Conservation (phyloP, 2,329 filamentous ascomycete genomes). For the Neofusicoccum cordaticola region DNA sequence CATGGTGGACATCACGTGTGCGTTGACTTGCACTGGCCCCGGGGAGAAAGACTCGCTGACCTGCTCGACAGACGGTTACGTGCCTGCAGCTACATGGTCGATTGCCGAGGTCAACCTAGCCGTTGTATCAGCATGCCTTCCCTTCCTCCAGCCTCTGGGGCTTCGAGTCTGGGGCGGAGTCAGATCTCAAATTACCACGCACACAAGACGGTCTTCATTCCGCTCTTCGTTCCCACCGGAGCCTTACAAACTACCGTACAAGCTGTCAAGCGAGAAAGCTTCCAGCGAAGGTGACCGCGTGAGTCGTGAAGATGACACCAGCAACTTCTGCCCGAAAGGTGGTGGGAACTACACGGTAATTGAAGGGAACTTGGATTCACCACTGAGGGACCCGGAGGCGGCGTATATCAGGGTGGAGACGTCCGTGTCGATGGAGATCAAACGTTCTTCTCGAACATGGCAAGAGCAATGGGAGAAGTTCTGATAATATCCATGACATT, state of each 20-base stretch:
- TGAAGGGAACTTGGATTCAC: background rate
- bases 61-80: background rate
- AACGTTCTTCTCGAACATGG: background rate
- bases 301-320: background rate
- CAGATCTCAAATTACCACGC: background rate
- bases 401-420: background rate
- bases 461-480: background rate
- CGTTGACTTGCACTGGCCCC: background rate
- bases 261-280: background rate
- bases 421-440: background rate
- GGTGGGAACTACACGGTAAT: background rate
- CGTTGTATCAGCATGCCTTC: slow-evolving; percentile 8
- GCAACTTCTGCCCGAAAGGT: background rate
- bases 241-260: background rate
- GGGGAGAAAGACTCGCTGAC: background rate
- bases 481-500: too few relatives aligned
- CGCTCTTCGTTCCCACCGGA: background rate
- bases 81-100: slow-evolving; percentile 1
- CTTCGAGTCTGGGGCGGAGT: background rate
- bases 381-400: background rate
- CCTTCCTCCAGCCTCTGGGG: slow-evolving; percentile 2
- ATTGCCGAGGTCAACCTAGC: slow-evolving; percentile 8
- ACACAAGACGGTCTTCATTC: background rate
- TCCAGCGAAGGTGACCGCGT: background rate
- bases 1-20: slow-evolving; percentile 2